Base-by-base conservation (phyloP, 805 yeast species). In the Kuraishia piskuri region DNA sequence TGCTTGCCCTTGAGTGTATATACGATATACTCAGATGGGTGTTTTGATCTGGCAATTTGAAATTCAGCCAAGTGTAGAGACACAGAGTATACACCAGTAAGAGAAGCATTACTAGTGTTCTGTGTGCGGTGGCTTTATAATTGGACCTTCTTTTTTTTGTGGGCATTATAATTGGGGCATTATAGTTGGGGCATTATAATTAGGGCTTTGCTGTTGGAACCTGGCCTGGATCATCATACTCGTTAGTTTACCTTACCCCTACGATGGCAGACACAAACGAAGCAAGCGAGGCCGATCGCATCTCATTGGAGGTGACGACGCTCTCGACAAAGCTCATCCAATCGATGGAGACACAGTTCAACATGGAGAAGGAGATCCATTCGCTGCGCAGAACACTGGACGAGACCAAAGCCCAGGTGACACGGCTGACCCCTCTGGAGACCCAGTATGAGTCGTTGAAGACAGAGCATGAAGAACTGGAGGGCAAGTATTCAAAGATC, bases 291-390 rank as follows among this genome's bases (percentile, higher is more conserved):
- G 61, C 63, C 22, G 65, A 65, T 47, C 68, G 85, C 50, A 69
- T 83, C 31, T 74, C 84, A 0, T 63, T 73, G 47, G 86, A 83
- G 67, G 80, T 83, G 53, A 71, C 83, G 4, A 65, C 77, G 23
- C 65, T 83, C 48, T 81, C 86, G 19, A 83, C 87, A 1, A 78
- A 77, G 62, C 69, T 83, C 53, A 78, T 83, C 40, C 83, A 84
- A 31, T 79, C 84, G 20, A 77, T 82, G 6, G 82, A 79, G 55
- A 78, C 75, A 56, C 84, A 78, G 65, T 76, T 80, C 53, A 75
- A 70, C 46, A 62, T 83, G 55, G 88, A 82, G 58, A 83, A 78
- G 55, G 70, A 72, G 49, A 58, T 79, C 3, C 62, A 69, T 1
- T 70, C 62, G 19, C 63, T 72, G 49, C 75, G 73, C 48, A 63